Evolutionary conservation across 148 eudicot species (phyloP), one percentile per base, ranked within the genome.

Genomic region (Simmondsia chinensis): DNA sequence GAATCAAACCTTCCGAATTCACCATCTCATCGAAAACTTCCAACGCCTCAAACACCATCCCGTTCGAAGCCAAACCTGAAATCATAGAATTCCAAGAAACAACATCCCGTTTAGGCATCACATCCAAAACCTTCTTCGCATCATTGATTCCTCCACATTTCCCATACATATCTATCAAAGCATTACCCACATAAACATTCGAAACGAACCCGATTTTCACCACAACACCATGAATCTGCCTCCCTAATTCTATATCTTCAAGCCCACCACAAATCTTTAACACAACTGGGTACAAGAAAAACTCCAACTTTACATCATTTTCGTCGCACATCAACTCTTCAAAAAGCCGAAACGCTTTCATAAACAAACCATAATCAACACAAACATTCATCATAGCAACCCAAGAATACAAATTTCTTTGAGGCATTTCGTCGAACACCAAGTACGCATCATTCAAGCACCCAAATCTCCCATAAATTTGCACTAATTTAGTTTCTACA

Each of bases 81-180:
- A 74, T 42, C 30, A 71, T 22, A n/a, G 73, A 65, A 56, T 79
- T 75, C 87, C 81, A 79, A 2, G 87, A 71, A 46, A 65, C 78
- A 17, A 48, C 35, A 65, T 79, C 82, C 21, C 47, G 65, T 31
- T 44, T 45, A 3, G 12, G 11, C 75, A 79, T 71, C 9, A 17
- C 19, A 4, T 20, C 8, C 28, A 68, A 71, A 18, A 75, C 66
- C 30, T 29, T 69, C 49, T 44, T 41, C 1, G 78, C 75, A 45
- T 65, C 66, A 29, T 42, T 50, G 7, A 65, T 31, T 36, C 49
- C 43, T 18, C 75, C 68, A 53, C 78, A 71, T 57, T 79, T 79
- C 5, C 81, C 81, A 65, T 79, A 79, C 87, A 71, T 72, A 63
- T 79, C 82, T 6, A 79, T 63, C 66, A 75, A 54, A 29, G 76